phyloP scores from a whole-genome alignment of 2,329 filamentous ascomycete genomes.

The Colletotrichum viniferum region DNA sequence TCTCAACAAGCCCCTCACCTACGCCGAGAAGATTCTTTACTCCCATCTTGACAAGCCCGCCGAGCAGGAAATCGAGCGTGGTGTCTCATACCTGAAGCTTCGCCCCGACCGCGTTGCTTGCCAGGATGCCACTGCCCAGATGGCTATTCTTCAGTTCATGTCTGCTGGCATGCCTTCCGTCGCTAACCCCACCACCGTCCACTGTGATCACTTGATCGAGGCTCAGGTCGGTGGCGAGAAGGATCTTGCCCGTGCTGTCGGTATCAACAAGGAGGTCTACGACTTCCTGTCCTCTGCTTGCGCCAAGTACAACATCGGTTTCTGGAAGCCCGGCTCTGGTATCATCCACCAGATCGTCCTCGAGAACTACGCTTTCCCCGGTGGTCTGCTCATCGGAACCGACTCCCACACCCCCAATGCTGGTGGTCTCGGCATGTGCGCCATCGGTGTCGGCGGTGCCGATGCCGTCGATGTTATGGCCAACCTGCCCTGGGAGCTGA shows the following conservation, averaged over 20 bases:
- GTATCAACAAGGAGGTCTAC: conserved; percentile 99
- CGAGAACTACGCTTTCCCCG: conserved; percentile 99
- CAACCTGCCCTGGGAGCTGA: conserved; percentile 95
- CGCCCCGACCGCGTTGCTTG: conserved; percentile 97
- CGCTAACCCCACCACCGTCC: conserved; percentile 92
- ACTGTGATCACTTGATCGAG: conserved; percentile 99
- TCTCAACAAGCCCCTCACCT: conserved; percentile 92
- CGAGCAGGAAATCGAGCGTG: conserved; percentile 94
- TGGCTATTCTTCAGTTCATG: conserved; percentile 99
- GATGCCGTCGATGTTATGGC: conserved; percentile 99
- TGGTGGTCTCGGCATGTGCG: conserved; percentile 92
- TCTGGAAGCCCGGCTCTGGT: conserved; percentile 98
- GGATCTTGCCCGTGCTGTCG: conserved; percentile 88
- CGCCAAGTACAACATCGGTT: conserved; percentile 99
- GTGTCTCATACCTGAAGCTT: conserved; percentile 93
- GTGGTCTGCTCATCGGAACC: conserved; percentile 96
- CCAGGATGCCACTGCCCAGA: conserved; percentile 99
- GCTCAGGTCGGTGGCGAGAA: conserved; percentile 91
- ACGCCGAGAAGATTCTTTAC: conserved; percentile 98
- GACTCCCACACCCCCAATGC: conserved; percentile 98
- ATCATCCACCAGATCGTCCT: conserved; percentile 99
- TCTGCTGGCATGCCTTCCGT: conserved; percentile 95
- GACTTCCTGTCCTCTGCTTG: conserved; percentile 93
- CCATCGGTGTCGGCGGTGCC: conserved; percentile 96
- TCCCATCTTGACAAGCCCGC: conserved; percentile 98